Percentiles rank a stretch among this genome's conserved stretches.
These are phyloP conservation scores for Cavenderia fasciculata DNA, from an alignment of 78 protist genomes.

Conservation along the genomic window DNA sequence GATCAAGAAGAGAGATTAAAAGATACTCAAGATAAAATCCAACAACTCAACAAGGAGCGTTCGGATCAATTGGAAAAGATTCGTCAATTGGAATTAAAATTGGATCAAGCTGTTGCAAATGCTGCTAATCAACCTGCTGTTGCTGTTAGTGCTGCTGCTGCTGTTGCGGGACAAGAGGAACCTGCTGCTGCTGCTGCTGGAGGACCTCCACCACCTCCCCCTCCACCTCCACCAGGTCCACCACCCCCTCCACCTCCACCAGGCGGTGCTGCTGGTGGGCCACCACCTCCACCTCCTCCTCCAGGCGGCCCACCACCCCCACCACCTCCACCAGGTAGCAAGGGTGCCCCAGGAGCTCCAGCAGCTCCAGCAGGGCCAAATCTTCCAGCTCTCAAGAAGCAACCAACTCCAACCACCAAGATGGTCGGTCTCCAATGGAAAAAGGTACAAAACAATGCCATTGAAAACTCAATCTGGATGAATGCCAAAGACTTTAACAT, in stretches of 20 bases:
- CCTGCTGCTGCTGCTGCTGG: background rate
- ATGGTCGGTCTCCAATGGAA: conserved; percentile 83
- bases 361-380: conserved; percentile 60
- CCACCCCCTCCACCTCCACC: conserved; percentile 73
- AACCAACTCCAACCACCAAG: conserved; percentile 26
- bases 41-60: no score
- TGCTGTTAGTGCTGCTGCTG: background rate
- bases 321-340: conserved; percentile 22
- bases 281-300: conserved; percentile 77
- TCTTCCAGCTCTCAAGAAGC: conserved; percentile 19
- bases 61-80: no score
- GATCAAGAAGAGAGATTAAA: background rate
- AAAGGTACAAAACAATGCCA: conserved; percentile 56
- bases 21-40: no score
- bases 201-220: conserved; percentile 57
- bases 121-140: background rate
- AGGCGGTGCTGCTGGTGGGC: conserved; percentile 16
- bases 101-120: background rate
- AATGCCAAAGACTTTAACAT: conserved; percentile 66
- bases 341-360: conserved; percentile 39
- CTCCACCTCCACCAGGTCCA: conserved; percentile 28
- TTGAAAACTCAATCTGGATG: conserved; percentile 77
- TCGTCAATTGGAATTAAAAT: conserved; percentile 12
- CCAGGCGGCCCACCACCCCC: conserved; percentile 67
- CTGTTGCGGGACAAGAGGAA: no score